Evolutionary conservation across 768 basidiomycete species (phyloP), one percentile per base, ranked within the genome.

Genomic region (Pleurotus sapidus): DNA sequence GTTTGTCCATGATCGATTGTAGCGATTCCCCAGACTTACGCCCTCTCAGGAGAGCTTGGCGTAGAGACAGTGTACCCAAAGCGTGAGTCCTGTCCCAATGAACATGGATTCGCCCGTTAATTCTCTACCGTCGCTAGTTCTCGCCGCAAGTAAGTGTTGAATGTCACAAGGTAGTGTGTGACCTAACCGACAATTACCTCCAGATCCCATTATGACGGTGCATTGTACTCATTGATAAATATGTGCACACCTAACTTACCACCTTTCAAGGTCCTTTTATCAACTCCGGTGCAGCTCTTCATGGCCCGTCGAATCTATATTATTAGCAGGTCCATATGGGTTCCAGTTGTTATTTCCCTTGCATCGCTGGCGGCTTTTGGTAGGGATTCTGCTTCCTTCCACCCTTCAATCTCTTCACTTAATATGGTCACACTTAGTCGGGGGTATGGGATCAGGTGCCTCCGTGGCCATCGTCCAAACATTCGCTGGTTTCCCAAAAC

Each of bases 131-230:
- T 40, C 23, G 43, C 48, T 54, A 73, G 72, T 73, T 39, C 65
- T 73, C 51, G 65, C 72, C 18, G 60, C 63, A 37, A 69, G 71
- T 72, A 42, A 60, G 67, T 20, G 55, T 37, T 37, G 46, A 18
- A 25, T 6, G n/a, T 14, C 20, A 20, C 20, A 48, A 48, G 7
- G 5, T 3, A 17, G 6, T 25, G 14, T 14, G 5, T 20, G 18
- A 48, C 18, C 18, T 25, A 7, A 37, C 24, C 6, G 50, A 12
- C 50, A 51, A 1, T 17, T 23, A 37, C 30, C 30, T 48, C 46
- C 61, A 71, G 72, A 74, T 51, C 72, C 74, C 5, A 58, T 72
- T 18, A 54, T 72, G 49, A 73, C 72, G 27, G 74, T 73, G 55
- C 49, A 67, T 62, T 20, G 15, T 17, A 11, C 56, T 15, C 27